Percentiles rank a stretch among this genome's conserved stretches.
Conservation (phyloP, 176 grass and related monocot genomes). For the Lolium rigidum region DNA sequence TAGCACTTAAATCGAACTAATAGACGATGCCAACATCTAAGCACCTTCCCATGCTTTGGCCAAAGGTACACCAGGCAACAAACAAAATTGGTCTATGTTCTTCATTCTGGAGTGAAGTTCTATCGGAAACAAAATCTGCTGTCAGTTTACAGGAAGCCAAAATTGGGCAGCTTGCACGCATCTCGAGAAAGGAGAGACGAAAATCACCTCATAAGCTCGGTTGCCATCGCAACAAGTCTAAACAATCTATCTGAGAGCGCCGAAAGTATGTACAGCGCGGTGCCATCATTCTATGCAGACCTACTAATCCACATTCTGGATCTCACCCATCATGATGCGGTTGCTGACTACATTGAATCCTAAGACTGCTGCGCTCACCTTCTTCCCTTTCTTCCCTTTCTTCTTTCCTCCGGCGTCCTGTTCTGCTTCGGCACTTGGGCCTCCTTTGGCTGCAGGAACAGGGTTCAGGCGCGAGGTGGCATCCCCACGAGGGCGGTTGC, state of each 20-base stretch:
- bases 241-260: slow-evolving; percentile 43
- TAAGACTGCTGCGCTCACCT: slow-evolving; percentile 74
- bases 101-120: slow-evolving; percentile 32
- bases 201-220: slow-evolving; percentile 41
- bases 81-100: slow-evolving; percentile 21
- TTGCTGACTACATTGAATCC: slow-evolving; percentile 98
- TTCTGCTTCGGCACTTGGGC: slow-evolving; percentile 45
- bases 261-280: slow-evolving; percentile 69
- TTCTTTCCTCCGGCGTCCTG: slow-evolving; percentile 68
- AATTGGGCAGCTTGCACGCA: slow-evolving; percentile 34
- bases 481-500: slow-evolving; percentile 24
- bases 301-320: slow-evolving; percentile 78
- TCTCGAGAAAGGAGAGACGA: slow-evolving; percentile 36
- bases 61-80: not conserved
- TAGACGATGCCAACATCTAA: not conserved
- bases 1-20: not conserved
- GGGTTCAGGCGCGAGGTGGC: slow-evolving; percentile 21
- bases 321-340: slow-evolving; percentile 99
- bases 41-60: not conserved
- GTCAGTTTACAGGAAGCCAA: slow-evolving; percentile 45
- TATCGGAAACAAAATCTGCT: slow-evolving; percentile 45
- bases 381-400: slow-evolving; percentile 97
- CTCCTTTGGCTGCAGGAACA: slow-evolving; percentile 41
- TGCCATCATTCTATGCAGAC: slow-evolving; percentile 4
- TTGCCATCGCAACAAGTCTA: slow-evolving; percentile 37